A percentile compares a stretch with the other conserved stretches of the same genome.
Conservation (phyloP, 2,329 filamentous ascomycete genomes). For the Ophiosphaerella herpotricha region DNA sequence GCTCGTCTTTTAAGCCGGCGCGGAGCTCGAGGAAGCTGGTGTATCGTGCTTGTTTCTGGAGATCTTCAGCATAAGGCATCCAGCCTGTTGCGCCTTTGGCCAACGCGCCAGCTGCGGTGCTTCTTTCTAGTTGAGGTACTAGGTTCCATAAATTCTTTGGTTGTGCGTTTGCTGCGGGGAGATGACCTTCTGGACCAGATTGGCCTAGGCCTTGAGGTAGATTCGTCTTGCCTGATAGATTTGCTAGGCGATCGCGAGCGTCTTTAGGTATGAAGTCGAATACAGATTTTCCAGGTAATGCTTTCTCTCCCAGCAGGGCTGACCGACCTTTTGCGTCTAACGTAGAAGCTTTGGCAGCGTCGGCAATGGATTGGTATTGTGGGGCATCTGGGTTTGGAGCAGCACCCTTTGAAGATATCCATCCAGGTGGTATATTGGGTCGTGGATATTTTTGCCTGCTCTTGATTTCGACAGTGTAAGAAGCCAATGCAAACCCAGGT, state of each 20-base stretch:
- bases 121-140: slow-evolving; percentile 49
- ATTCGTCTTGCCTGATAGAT: slow-evolving; percentile 73
- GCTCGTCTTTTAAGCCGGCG: slow-evolving; percentile 61
- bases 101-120: slow-evolving; percentile 52
- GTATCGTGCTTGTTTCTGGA: slow-evolving; percentile 79
- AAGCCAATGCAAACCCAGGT: slow-evolving; percentile 76
- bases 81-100: slow-evolving; percentile 63
- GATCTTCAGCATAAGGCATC: slow-evolving; percentile 84
- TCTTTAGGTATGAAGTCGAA: slow-evolving; percentile 88
- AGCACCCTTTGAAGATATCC: slow-evolving; percentile 63
- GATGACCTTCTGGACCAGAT: slow-evolving; percentile 66
- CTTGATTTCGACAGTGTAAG: slow-evolving; percentile 49
- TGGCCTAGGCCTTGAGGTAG: slow-evolving; percentile 80
- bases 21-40: slow-evolving; percentile 78
- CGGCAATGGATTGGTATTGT: slow-evolving; percentile 67
- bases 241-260: slow-evolving; percentile 75
- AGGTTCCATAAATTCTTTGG: slow-evolving; percentile 58
- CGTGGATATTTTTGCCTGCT: slow-evolving; percentile 61
- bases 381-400: slow-evolving; percentile 36
- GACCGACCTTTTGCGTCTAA: slow-evolving; percentile 79
- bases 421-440: slow-evolving; percentile 71
- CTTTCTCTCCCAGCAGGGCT: slow-evolving; percentile 76
- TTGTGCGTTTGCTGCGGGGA: slow-evolving; percentile 66
- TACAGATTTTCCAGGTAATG: slow-evolving; percentile 87
- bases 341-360: slow-evolving; percentile 76